These are phyloP conservation scores for Claviceps pusilla DNA, from an alignment of 2,329 filamentous ascomycete species.

Conservation along the genomic window DNA sequence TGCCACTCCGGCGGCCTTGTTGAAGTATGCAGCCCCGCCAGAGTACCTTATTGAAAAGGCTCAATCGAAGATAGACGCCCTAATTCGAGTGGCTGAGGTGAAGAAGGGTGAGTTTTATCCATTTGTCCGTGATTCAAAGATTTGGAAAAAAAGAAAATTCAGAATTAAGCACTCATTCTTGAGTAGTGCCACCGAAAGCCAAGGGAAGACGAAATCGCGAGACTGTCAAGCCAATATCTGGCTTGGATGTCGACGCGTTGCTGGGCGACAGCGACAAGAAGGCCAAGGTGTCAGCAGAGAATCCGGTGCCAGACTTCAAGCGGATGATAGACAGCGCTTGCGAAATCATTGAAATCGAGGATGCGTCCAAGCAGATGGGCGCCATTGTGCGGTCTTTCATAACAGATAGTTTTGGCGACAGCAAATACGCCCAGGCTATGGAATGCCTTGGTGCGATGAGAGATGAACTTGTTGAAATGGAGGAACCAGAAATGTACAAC, in stretches of 20 bases:
- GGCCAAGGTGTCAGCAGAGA: slow-evolving; percentile 40
- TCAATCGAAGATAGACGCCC: slow-evolving; percentile 39
- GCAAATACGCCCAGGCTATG: slow-evolving; percentile 56
- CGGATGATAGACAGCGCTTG: slow-evolving; percentile 51
- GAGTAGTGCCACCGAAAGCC: slow-evolving; percentile 58
- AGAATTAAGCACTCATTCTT: slow-evolving; percentile 1
- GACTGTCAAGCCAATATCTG: slow-evolving; percentile 68
- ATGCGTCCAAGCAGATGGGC: slow-evolving; percentile 61
- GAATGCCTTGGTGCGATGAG: slow-evolving; percentile 68
- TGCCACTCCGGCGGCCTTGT: slow-evolving; percentile 46
- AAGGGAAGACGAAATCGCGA: slow-evolving; percentile 60
- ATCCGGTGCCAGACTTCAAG: slow-evolving; percentile 83
- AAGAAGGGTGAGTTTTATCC: slow-evolving; percentile 51
- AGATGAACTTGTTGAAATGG: slow-evolving; percentile 58
- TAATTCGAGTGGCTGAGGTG: slow-evolving; percentile 59
- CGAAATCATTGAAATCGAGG: slow-evolving; percentile 45
- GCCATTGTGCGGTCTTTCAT: slow-evolving; percentile 55
- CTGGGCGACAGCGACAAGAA: slow-evolving; percentile 41
- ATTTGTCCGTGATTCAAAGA: not conserved
- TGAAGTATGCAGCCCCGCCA: slow-evolving; percentile 60
- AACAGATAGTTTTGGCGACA: slow-evolving; percentile 57
- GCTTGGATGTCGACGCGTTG: slow-evolving; percentile 71
- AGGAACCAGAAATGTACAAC: slow-evolving; percentile 67
- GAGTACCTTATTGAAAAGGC: slow-evolving; percentile 47
- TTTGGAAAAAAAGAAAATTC: too few relatives aligned